A percentile compares a stretch with the other conserved stretches of the same genome.
Evolutionary conservation across 2,329 filamentous ascomycete species (phyloP).

Genomic region (Myrmaecium sp.): DNA sequence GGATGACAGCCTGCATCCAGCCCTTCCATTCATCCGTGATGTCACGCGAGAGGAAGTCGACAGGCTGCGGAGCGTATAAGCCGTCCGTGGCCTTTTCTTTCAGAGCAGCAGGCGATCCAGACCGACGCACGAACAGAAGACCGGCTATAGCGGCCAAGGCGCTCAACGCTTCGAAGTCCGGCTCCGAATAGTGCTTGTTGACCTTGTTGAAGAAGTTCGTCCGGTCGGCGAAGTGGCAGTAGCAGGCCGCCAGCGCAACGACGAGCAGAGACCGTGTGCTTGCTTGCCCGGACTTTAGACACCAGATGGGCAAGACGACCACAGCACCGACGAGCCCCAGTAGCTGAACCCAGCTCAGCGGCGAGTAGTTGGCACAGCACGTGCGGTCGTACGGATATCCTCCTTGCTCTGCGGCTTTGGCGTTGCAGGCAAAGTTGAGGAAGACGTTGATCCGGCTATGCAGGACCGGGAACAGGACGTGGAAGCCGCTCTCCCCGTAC

Average conservation of each 20-base stretch:
- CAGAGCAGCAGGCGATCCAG: conserved; percentile 5
- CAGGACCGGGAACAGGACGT: conserved; percentile 30
- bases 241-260: conserved; percentile 9
- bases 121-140: conserved; percentile 12
- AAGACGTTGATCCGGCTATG: conserved; percentile 34
- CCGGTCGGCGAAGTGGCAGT: conserved; percentile 38
- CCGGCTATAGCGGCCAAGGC: conserved; percentile 13
- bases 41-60: conserved; percentile 33
- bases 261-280: conserved; percentile 1
- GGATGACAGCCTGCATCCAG: conserved; percentile 40
- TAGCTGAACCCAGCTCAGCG: conserved; percentile 20
- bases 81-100: conserved; percentile 4
- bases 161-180: conserved; percentile 17
- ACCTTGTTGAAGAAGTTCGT: conserved; percentile 36
- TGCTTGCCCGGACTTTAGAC: conserved; percentile 1
- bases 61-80: no score
- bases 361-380: conserved; percentile 33
- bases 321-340: conserved; percentile 15
- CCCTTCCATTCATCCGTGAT: conserved; percentile 52
- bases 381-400: conserved; percentile 31
- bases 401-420: conserved; percentile 18
- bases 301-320: conserved; percentile 12
- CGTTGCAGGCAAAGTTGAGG: conserved; percentile 39
- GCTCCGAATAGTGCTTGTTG: conserved; percentile 27
- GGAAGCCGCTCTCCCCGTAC: conserved; percentile 32